Base-by-base conservation (phyloP, 345 rosid genomes). In the Odontarrhena argentea region DNA sequence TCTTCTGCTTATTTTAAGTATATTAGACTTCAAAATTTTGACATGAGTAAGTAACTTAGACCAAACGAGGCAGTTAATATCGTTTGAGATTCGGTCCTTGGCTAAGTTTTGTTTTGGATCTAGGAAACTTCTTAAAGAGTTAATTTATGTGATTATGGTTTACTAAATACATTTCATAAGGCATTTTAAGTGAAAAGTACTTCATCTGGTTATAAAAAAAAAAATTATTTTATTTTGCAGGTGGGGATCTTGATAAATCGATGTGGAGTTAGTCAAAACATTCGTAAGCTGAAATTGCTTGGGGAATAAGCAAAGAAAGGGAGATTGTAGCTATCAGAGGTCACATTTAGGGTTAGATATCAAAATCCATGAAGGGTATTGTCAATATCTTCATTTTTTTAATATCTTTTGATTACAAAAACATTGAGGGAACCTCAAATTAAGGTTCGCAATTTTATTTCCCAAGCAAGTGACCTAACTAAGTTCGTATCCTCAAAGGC, bases 401-500 rank as follows among this genome's bases (percentile, higher is more conserved):
- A 32, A 32, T 40, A 13, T 60, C 36, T 18, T 5, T 69, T 11
- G 47, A 38, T 11, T 53, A 36, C 30, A 52, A 49, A n/a, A 71
- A 18, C 59, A 12, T 40, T 57, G 61, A 43, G 26, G 71, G 59
- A 7, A 35, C 26, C 55, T 58, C 67, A 59, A 50, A 57, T 58
- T 35, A 73, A 65, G 60, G 55, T 57, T 65, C 37, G 48, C 57
- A 52, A 53, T 60, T 67, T 60, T 72, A 42, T 65, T 35, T 60
- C 68, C 51, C 73, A 74, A 74, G 77, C 77, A 73, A 73, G 55
- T 59, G 52, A 74, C 77, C 73, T 66, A 67, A 60, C 77, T 67
- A 38, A 24, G 26, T 66, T 67, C 77, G 68, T 74, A 67, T 67
- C 58, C 73, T 67, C 58, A 54, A 74, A 67, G 73, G 77, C 73